Percentiles rank a stretch among this genome's conserved stretches.
Evolutionary conservation across 2,329 filamentous ascomycete species (phyloP).

Genomic region (Cadophora gregata): DNA sequence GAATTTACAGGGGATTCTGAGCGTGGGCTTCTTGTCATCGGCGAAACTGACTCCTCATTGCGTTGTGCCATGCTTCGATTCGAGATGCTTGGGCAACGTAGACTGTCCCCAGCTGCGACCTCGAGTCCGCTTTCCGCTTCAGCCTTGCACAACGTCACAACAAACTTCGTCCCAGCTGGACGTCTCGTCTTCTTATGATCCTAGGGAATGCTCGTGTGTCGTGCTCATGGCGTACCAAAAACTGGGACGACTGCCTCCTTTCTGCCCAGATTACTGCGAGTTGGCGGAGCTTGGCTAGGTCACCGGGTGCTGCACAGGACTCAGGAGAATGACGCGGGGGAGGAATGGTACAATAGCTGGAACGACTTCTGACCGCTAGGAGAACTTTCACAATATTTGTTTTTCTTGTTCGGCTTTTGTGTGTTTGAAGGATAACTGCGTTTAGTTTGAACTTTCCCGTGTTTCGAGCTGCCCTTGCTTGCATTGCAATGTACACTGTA

Average conservation of each 20-base stretch:
- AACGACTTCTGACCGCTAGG: background rate
- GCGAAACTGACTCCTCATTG: constrained; percentile 46
- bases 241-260: background rate
- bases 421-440: background rate
- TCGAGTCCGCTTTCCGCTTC: constrained; percentile 5
- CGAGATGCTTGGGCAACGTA: constrained; percentile 12
- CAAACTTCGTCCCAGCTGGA: constrained; percentile 2
- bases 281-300: constrained; percentile 1
- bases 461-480: constrained; percentile 15
- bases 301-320: background rate
- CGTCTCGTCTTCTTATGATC: constrained; percentile 6
- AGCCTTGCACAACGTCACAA: constrained; percentile 13
- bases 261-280: constrained; percentile 6
- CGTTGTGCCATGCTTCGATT: constrained; percentile 37
- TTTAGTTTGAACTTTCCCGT: constrained; percentile 9
- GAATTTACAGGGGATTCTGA: constrained; percentile 38
- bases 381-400: background rate
- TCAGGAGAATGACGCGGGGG: background rate
- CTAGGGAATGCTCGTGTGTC: constrained; percentile 9
- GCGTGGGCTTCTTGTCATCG: constrained; percentile 44
- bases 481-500: too few relatives aligned
- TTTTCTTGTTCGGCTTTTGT: background rate
- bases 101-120: background rate
- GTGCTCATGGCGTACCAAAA: constrained; percentile 19
- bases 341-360: too few relatives aligned